phyloP scores from a whole-genome alignment of 1,284 basidiomycete species.

The Cystobasidium slooffiae region DNA sequence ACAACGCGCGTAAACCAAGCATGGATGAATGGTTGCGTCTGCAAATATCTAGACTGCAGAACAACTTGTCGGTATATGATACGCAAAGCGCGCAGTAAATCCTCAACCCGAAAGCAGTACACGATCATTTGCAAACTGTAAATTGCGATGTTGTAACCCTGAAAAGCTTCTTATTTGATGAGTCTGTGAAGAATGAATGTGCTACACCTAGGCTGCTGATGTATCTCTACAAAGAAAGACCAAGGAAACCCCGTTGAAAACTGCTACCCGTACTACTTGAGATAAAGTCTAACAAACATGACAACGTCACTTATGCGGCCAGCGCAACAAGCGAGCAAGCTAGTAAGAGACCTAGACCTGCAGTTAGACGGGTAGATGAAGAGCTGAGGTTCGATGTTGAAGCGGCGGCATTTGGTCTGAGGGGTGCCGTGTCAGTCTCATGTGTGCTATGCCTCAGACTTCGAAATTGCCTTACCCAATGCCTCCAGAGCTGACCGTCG shows the following conservation, averaged over 20 bases:
- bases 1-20: too few relatives aligned
- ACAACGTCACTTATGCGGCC: slow-evolving; percentile 19
- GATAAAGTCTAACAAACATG: background rate
- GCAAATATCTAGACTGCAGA: too few relatives aligned
- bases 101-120: background rate
- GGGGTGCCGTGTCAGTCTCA: background rate
- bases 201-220: slow-evolving; percentile 11
- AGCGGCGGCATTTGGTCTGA: slow-evolving; percentile 25
- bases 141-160: background rate
- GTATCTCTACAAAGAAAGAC: background rate
- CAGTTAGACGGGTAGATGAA: background rate
- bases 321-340: slow-evolving; percentile 25
- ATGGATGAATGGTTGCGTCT: too few relatives aligned
- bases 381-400: background rate
- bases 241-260: background rate
- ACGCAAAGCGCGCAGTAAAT: background rate
- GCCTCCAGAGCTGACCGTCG: slow-evolving; percentile 14
- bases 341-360: slow-evolving; percentile 11
- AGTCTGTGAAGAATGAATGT: slow-evolving; percentile 5
- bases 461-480: slow-evolving; percentile 5
- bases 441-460: background rate
- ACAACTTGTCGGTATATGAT: background rate
- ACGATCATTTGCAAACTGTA: background rate
- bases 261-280: background rate
- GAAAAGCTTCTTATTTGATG: background rate